A percentile compares a stretch with the other conserved stretches of the same genome.
Conservation (phyloP, 2,329 filamentous ascomycete species). For the Aspergillus udagawae region DNA sequence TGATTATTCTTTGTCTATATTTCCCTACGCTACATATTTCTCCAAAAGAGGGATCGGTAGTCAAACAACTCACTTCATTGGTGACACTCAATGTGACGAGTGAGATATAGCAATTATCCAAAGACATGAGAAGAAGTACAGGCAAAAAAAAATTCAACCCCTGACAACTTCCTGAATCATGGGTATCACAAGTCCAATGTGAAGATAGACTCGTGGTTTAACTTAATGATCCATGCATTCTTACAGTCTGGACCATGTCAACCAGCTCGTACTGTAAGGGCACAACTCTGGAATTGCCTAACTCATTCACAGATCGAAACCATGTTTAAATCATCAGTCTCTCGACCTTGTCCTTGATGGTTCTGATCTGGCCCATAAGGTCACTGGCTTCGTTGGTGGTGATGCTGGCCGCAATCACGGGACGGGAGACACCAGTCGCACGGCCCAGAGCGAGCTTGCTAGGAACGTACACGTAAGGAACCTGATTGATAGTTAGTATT, state of each 20-base stretch:
- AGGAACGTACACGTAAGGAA: conserved; percentile 68
- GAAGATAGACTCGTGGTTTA: neutral
- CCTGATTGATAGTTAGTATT: neutral
- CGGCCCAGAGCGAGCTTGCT: conserved; percentile 81
- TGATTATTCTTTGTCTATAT: neutral
- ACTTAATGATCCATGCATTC: neutral
- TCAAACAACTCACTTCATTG: neutral
- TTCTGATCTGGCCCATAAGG: conserved; percentile 79
- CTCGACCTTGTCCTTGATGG: conserved; percentile 93
- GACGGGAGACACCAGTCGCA: conserved; percentile 81
- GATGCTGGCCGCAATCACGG: conserved; percentile 83
- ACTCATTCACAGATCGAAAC: neutral
- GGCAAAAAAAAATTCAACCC: neutral
- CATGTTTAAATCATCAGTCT: conserved; percentile 76
- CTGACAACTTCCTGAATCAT: neutral
- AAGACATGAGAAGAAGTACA: neutral
- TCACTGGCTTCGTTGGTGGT: conserved; percentile 90
- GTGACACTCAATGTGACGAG: neutral
- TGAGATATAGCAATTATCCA: neutral
- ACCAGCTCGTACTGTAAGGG: neutral
- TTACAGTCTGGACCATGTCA: neutral
- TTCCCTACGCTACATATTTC: neutral
- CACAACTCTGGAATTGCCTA: neutral
- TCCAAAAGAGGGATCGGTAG: neutral
- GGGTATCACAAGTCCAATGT: neutral